Evolutionary conservation across 257 asterid genomes (phyloP), one percentile per base, ranked within the genome.

Genomic region (Verbena officinalis): DNA sequence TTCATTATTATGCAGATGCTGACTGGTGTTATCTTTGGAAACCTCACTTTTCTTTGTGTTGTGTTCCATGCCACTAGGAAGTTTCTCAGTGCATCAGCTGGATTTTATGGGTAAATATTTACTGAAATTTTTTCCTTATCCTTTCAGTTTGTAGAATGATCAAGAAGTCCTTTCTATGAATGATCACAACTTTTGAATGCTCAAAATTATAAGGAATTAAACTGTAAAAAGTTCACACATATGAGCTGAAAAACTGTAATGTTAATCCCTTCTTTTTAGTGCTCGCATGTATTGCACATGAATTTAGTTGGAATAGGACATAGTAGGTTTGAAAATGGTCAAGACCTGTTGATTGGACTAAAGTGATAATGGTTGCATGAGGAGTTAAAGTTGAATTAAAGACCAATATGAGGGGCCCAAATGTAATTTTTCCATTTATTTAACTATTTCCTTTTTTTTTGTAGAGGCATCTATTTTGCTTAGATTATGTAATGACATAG

Each of bases 1-100:
- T n/a, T n/a, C n/a, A n/a, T 33, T 53, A 51, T 59, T 72, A 16
- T 66, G 22, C 83, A 90, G 97, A 74, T 84, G 73, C 71, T 87
- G 40, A 21, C 61, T 33, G 82, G 88, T 56, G 86, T 74, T 63
- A 27, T 84, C 75, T 65, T 79, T 36, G 91, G 86, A 64, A 90
- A 87, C 73, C 59, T 87, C 57, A 17, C 73, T 31, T 83, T 88
- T 73, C 65, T 82, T 36, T 56, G 71, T 36, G 71, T 70, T 46
- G 55, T 85, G 56, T 73, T 80, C 58, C 65, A 58, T 52, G 90
- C 89, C 45, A 63, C 79, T 20, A 72, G 77, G 74, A 79, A 73
- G 64, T 81, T 84, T n/a, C n/a, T n/a, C n/a, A n/a, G n/a, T n/a
- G n/a, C n/a, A 74, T 72, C 83, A 22, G 55, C 69, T 40, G 63